These are phyloP conservation scores for Termitomyces sp. DNA, from an alignment of 768 basidiomycete genomes.

Conservation along the genomic window DNA sequence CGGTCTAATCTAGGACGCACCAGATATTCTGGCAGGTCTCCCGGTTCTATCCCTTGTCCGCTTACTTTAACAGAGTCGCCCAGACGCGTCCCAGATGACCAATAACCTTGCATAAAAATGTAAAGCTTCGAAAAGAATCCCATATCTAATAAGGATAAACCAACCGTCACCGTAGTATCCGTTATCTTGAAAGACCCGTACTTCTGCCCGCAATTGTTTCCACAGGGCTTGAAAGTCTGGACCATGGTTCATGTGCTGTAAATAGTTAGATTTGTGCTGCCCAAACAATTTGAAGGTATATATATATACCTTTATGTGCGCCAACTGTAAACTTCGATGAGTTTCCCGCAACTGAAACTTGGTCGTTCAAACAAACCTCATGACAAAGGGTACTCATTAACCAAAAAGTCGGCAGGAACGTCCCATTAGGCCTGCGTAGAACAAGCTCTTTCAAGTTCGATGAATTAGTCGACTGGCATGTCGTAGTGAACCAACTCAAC, in stretches of 20 bases:
- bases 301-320: slow-evolving; percentile 69
- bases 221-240: slow-evolving; percentile 75
- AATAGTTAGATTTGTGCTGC: background rate
- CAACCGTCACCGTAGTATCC: slow-evolving; percentile 85
- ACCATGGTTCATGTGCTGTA: slow-evolving; percentile 80
- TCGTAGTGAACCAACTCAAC: slow-evolving; percentile 8
- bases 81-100: slow-evolving; percentile 76
- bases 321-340: slow-evolving; percentile 48
- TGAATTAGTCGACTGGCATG: background rate
- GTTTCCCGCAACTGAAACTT: slow-evolving; percentile 6
- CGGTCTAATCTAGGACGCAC: slow-evolving; percentile 35
- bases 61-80: slow-evolving; percentile 51
- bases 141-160: background rate
- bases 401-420: slow-evolving; percentile 62
- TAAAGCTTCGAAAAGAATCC: background rate
- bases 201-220: slow-evolving; percentile 62
- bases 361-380: slow-evolving; percentile 50
- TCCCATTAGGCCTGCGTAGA: slow-evolving; percentile 58
- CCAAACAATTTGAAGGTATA: background rate
- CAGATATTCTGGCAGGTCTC: slow-evolving; percentile 77
- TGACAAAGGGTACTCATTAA: slow-evolving; percentile 80
- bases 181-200: slow-evolving; percentile 63
- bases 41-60: slow-evolving; percentile 43
- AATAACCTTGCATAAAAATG: slow-evolving; percentile 53
- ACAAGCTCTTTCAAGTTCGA: slow-evolving; percentile 59